phyloP scores from a whole-genome alignment of 805 yeast species.

The Candida endomychidarum region DNA sequence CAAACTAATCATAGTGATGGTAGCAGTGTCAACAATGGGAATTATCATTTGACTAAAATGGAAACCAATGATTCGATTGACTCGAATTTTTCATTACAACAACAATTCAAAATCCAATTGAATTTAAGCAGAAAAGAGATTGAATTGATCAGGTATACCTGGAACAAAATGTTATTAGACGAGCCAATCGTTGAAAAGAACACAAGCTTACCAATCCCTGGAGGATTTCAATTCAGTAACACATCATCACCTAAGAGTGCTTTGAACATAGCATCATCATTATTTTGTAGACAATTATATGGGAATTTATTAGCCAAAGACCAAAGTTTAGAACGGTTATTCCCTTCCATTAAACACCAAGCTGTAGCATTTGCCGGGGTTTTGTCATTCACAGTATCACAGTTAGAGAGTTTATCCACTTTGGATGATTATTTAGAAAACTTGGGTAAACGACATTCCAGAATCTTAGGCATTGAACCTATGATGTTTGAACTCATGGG shows the following conservation, averaged over 20 bases:
- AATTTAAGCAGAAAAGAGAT: constrained; percentile 37
- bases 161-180: constrained; percentile 46
- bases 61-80: constrained; percentile 23
- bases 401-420: constrained; percentile 56
- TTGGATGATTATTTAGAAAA: constrained; percentile 60
- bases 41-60: constrained; percentile 27
- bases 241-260: constrained; percentile 13
- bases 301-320: constrained; percentile 62
- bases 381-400: constrained; percentile 62
- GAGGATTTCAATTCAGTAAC: constrained; percentile 35
- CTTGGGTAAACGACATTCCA: constrained; percentile 71
- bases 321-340: constrained; percentile 59
- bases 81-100: constrained; percentile 19
- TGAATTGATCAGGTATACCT: constrained; percentile 45
- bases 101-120: constrained; percentile 18
- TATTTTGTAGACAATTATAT: constrained; percentile 77
- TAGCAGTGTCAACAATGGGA: constrained; percentile 6
- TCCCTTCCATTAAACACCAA: constrained; percentile 77
- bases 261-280: constrained; percentile 39
- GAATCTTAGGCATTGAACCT: constrained; percentile 73
- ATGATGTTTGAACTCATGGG: constrained; percentile 73
- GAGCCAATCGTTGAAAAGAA: constrained; percentile 25
- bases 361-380: constrained; percentile 81
- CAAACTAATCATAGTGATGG: constrained; percentile 9
- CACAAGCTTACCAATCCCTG: constrained; percentile 24